Evolutionary conservation across 805 yeast genomes (phyloP).

Genomic region (Isabelozyma heimii): DNA sequence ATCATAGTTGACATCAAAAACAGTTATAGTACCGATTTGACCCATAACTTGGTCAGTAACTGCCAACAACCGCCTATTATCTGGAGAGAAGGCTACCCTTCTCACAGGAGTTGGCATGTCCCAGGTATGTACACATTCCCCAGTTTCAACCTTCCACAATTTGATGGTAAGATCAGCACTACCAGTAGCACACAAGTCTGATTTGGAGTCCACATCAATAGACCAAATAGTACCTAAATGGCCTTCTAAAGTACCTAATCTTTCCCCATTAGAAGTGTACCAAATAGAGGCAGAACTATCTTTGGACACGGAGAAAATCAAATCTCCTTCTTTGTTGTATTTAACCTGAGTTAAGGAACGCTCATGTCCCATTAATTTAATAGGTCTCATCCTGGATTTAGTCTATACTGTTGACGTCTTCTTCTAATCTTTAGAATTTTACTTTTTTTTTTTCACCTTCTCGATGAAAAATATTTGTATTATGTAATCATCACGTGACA

Average conservation of each 20-base stretch:
- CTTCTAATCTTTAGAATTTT: conserved; percentile 1
- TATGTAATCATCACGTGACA: conserved; percentile 5
- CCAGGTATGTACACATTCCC: conserved; percentile 73
- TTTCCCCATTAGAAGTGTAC: conserved; percentile 94
- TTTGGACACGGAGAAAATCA: conserved; percentile 87
- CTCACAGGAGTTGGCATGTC: conserved; percentile 81
- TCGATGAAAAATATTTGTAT: conserved; percentile 1
- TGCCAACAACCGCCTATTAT: conserved; percentile 63
- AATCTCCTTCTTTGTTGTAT: conserved; percentile 93
- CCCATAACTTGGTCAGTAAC: conserved; percentile 94
- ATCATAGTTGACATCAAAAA: conserved; percentile 57
- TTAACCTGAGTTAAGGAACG: conserved; percentile 97
- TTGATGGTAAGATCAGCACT: conserved; percentile 85
- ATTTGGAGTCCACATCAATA: conserved; percentile 73
- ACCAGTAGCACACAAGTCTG: conserved; percentile 79
- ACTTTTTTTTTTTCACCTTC: conserved; percentile 11
- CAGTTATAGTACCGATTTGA: conserved; percentile 67
- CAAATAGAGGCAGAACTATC: conserved; percentile 88
- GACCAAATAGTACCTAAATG: conserved; percentile 96
- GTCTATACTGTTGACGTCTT: background rate
- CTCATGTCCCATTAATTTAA: conserved; percentile 87
- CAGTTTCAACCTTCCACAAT: conserved; percentile 81
- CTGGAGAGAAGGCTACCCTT: conserved; percentile 82
- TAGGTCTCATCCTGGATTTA: conserved; percentile 38
- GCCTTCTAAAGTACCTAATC: conserved; percentile 82